Evolutionary conservation across 202 grass and related monocot genomes (phyloP), one percentile per base, ranked within the genome.

Genomic region (Setaria italica): DNA sequence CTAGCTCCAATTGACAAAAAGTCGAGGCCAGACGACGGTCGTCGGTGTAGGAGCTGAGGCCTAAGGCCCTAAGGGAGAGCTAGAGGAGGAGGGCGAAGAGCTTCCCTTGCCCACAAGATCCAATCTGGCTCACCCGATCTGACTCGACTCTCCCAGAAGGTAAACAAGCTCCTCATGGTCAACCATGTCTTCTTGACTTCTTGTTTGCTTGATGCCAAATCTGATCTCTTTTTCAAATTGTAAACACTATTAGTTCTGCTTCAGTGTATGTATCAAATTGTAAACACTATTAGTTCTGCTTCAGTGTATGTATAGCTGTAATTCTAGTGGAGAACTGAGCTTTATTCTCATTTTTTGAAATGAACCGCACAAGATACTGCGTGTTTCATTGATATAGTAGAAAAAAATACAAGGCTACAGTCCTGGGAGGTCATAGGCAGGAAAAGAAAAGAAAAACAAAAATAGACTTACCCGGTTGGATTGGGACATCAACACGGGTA

Each of bases 151-250:
- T 59, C 74, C 54, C 73, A 29, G 20, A 77, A 77, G 74, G 74
- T 77, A 58, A 57, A 13, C 53, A 76, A 58, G 53, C 33, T 25
- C 34, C 16, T 34, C 25, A 25, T 6, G 29, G 14, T 41, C 39
- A 33, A 8, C 8, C 17, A 68, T 68, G 25, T 25, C 25, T 35
- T 8, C 62, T 42, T 68, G 7, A 47, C 35, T 37, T 37, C 34
- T 67, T n/a, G 34, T 16, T 56, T 54, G 19, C 32, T 75, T 75
- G 32, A 75, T 75, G 71, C 71, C 30, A 74, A 20, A 34, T 20
- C 47, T 11, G 34, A 50, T 33, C 70, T 32, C 45, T 5, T 53
- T 51, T 19, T 1, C 71, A 35, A 74, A 14, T 0, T 30, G 58
- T 21, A 59, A 62, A 1, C 4, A 12, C 3, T 39, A n/a, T 16